Evolutionary conservation across 2,329 filamentous ascomycete genomes (phyloP), one percentile per base, ranked within the genome.

Genomic region (Penicillium janthinellum): DNA sequence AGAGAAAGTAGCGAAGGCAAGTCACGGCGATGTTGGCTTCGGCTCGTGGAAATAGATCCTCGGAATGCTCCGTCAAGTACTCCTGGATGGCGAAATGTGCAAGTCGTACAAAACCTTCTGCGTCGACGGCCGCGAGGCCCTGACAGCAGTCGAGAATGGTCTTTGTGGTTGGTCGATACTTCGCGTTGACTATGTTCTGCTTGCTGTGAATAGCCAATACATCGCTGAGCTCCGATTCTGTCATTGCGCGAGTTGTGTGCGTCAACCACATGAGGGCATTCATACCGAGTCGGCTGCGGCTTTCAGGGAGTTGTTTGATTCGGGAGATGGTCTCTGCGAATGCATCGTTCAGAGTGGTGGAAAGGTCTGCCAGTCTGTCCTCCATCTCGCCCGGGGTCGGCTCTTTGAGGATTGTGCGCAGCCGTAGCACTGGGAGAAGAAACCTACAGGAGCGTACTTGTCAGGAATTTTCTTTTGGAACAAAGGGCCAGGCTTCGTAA

Each of bases 51-150:
- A 57, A 57, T 6, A 57, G 15, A 42, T 57, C 37, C 39, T 45
- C 49, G 34, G 47, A 57, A 52, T 63, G 56, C 47, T 57, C 59
- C 38, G 45, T 56, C 17, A 57, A 51, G 25, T 57, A 51, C 54
- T 57, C 54, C 31, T 35, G 45, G 17, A 57, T 51, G 14, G 54
- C 47, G 22, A 51, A 57, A 37, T 57, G 54, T 15, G 54, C 47
- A 57, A 57, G 37, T 2, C 54, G 25, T 37, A 51, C 35, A 44
- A 8, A 20, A 37, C 54, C 45, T n/a, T 51, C 54, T 3, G 10
- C 47, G 22, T 57, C 54, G 17, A 57, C 38, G 1, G 37, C 45
- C 34, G 45, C 54, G 10, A 57, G 54, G 6, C 48, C 53, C 50
- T 31, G 55, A 22, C 53, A 55, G 34, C 49, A 61, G 31, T 50